Base-by-base conservation (phyloP, 2,329 filamentous ascomycete genomes). In the Calonectria hongkongensis region DNA sequence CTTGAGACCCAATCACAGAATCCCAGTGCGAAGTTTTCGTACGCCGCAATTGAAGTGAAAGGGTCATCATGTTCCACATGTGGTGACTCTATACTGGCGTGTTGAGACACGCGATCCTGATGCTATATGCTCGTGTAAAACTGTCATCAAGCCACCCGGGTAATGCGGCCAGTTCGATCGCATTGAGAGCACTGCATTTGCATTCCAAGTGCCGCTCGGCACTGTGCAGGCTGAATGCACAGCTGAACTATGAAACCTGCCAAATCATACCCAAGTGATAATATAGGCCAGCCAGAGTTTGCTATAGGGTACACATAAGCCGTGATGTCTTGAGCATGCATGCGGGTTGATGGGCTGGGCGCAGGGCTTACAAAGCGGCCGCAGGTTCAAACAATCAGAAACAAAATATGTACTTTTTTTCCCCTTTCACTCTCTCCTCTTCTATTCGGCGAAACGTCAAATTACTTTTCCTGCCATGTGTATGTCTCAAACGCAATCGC, bases 261-360 rank as follows among this genome's bases (percentile, higher is more conserved):
- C 54, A 41, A 60, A 43, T 41, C 5, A 60, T 60, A 41, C 33
- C 54, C 4, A 4, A 18, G 13, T 16, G 27, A 60, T 60, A 60
- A 60, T 60, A 60, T 27, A 39, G 39, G 18, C 12, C n/a, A 36
- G 33, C 33, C 33, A 36, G 6, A 27, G 16, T 16, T 30, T 41
- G 33, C 54, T 60, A 60, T 60, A 60, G 54, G 54, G 54, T 60
- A 60, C 54, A 13, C 39, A 60, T 60, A 39, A 60, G 33, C 54
- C 21, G 33, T 60, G 30, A 60, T 60, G 54, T 60, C 54, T 60
- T 60, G 54, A 41, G 21, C 15, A 41, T 60, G 54, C 54, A 41
- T 58, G 54, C 21, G 15, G 9, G 6, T 25, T 39, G 21, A 15
- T 15, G 21, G 36, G n/a, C 21, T 25, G 3, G 36, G 33, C 27